phyloP scores from a whole-genome alignment of 345 rosid genomes.

The Eucalyptus albens region DNA sequence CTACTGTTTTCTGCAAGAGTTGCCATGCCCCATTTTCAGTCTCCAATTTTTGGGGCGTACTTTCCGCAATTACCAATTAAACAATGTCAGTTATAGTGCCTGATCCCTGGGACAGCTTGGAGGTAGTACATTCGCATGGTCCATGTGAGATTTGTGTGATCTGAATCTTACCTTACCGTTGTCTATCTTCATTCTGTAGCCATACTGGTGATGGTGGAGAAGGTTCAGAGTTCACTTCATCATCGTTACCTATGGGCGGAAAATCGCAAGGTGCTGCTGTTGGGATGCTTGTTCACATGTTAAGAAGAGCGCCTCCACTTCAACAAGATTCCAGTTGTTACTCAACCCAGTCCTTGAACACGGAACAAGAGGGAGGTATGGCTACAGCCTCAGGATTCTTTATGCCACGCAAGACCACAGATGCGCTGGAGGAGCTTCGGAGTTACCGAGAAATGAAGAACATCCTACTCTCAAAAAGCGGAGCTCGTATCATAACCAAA shows the following conservation, averaged over 20 bases:
- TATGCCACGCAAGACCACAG: constrained; percentile 52
- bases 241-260: constrained; percentile 25
- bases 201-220: constrained; percentile 31
- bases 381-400: constrained; percentile 60
- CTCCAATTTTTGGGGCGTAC: background rate
- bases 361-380: constrained; percentile 33
- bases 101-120: background rate
- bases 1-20: background rate
- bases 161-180: background rate
- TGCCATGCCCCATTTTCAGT: background rate
- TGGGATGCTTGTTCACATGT: constrained; percentile 77
- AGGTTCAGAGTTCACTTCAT: constrained; percentile 26
- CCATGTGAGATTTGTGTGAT: background rate
- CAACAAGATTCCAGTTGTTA: constrained; percentile 61
- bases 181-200: constrained; percentile 10
- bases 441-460: constrained; percentile 74
- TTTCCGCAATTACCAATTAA: background rate
- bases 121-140: background rate
- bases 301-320: constrained; percentile 72
- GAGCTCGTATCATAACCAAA: constrained; percentile 27
- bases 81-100: background rate
- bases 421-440: constrained; percentile 81
- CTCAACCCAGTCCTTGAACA: constrained; percentile 32
- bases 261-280: constrained; percentile 87
- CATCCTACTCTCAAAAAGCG: constrained; percentile 66